phyloP scores from a whole-genome alignment of 495 filamentous ascomycete genomes.

The Cryomyces minteri region DNA sequence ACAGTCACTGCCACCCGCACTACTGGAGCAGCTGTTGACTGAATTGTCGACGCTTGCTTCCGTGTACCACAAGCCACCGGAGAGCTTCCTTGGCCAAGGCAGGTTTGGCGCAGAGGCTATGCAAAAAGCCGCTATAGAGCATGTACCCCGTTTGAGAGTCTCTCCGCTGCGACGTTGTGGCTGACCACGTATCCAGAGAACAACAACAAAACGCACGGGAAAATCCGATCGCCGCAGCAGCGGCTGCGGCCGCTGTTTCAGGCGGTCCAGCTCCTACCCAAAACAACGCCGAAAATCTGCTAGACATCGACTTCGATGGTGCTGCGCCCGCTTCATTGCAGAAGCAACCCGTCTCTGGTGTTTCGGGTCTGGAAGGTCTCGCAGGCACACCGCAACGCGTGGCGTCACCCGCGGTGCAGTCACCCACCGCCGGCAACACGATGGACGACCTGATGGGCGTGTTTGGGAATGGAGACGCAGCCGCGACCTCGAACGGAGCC shows the following conservation, averaged over 20 bases:
- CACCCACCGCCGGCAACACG: slow-evolving; percentile 30
- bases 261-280: slow-evolving; percentile 34
- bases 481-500: slow-evolving; percentile 1
- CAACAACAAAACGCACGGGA: slow-evolving; percentile 80
- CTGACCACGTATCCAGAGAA: slow-evolving; percentile 29
- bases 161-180: neutral
- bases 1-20: slow-evolving; percentile 58
- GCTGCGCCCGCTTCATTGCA: slow-evolving; percentile 78
- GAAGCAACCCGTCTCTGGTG: slow-evolving; percentile 39
- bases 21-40: slow-evolving; percentile 70
- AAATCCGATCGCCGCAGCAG: slow-evolving; percentile 80
- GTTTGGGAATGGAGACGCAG: slow-evolving; percentile 30
- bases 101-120: slow-evolving; percentile 87
- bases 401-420: slow-evolving; percentile 35
- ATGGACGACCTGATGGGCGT: slow-evolving; percentile 86
- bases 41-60: slow-evolving; percentile 94
- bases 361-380: slow-evolving; percentile 53
- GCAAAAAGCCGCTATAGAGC: slow-evolving; percentile 87
- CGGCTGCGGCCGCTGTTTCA: slow-evolving; percentile 48
- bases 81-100: slow-evolving; percentile 90
- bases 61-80: slow-evolving; percentile 97
- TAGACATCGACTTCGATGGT: slow-evolving; percentile 97
- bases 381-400: slow-evolving; percentile 68
- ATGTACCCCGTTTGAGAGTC: slow-evolving; percentile 13
- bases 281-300: slow-evolving; percentile 78